Evolutionary conservation across 2,329 filamentous ascomycete genomes (phyloP).

Genomic region (Capronia coronata): DNA sequence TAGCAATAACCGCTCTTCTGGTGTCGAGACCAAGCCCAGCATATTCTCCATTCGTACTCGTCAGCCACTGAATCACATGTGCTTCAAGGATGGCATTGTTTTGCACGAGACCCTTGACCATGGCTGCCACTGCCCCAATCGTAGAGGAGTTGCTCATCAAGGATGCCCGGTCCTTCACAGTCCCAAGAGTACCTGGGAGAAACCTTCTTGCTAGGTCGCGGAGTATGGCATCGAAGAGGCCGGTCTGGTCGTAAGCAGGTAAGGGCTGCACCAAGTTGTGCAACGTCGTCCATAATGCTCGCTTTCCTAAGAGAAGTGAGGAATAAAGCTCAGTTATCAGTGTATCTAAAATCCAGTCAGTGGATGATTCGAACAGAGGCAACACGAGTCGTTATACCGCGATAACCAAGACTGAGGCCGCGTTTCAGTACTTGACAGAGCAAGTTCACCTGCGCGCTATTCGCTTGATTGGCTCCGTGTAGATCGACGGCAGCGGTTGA

Average conservation of each 20-base stretch:
- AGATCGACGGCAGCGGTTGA: slow-evolving; percentile 39
- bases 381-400: slow-evolving; percentile 44
- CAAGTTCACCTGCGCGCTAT: slow-evolving; percentile 31
- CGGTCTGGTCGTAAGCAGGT: slow-evolving; percentile 45
- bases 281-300: slow-evolving; percentile 31
- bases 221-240: slow-evolving; percentile 41
- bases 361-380: slow-evolving; percentile 13
- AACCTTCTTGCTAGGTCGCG: slow-evolving; percentile 39
- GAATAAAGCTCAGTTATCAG: slow-evolving; percentile 38
- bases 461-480: slow-evolving; percentile 32
- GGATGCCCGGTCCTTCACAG: slow-evolving; percentile 10
- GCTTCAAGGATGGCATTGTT: slow-evolving; percentile 46
- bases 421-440: slow-evolving; percentile 48
- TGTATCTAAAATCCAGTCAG: slow-evolving; percentile 32
- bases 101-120: slow-evolving; percentile 49
- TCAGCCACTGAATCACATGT: slow-evolving; percentile 59
- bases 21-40: slow-evolving; percentile 59
- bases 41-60: slow-evolving; percentile 57
- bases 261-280: slow-evolving; percentile 38
- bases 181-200: slow-evolving; percentile 29
- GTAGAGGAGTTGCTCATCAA: slow-evolving; percentile 23
- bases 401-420: slow-evolving; percentile 64
- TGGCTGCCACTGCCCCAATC: slow-evolving; percentile 54
- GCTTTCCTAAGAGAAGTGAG: slow-evolving; percentile 33
- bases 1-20: slow-evolving; percentile 58